phyloP scores from a whole-genome alignment of 495 filamentous ascomycete species.

The Aspergillus diversus region DNA sequence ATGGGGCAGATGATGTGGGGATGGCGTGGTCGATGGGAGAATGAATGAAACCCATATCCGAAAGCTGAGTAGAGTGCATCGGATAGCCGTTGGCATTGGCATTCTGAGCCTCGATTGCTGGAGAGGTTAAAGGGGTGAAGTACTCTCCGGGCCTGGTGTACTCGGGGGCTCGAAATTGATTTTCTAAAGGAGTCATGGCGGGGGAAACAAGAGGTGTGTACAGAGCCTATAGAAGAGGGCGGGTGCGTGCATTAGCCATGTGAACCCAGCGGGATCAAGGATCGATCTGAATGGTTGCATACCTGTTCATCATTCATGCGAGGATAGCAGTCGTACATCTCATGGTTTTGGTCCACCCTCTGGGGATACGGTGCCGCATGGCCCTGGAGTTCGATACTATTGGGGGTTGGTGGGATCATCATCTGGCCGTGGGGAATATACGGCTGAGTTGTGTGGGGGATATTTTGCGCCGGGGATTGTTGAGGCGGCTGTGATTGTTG shows the following conservation, averaged over 20 bases:
- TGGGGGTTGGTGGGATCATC: slow-evolving; percentile 89
- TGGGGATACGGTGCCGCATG: slow-evolving; percentile 64
- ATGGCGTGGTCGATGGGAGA: slow-evolving; percentile 54
- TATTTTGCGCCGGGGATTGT: slow-evolving; percentile 54
- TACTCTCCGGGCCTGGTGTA: slow-evolving; percentile 86
- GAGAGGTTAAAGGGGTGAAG: slow-evolving; percentile 92
- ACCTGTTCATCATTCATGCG: slow-evolving; percentile 82
- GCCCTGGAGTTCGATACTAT: slow-evolving; percentile 86
- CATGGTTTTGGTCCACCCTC: slow-evolving; percentile 62
- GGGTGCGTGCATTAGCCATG: slow-evolving; percentile 32
- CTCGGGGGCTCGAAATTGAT: slow-evolving; percentile 77
- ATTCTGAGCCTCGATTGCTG: slow-evolving; percentile 83
- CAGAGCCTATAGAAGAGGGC: slow-evolving; percentile 57
- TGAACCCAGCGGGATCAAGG: neutral
- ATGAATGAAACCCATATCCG: slow-evolving; percentile 46
- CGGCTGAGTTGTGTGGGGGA: slow-evolving; percentile 49
- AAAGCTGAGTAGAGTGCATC: slow-evolving; percentile 39
- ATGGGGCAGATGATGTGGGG: slow-evolving; percentile 34
- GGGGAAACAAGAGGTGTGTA: slow-evolving; percentile 96
- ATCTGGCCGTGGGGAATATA: slow-evolving; percentile 54
- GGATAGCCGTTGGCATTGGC: slow-evolving; percentile 46
- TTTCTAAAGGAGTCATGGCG: slow-evolving; percentile 88
- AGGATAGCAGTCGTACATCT: slow-evolving; percentile 73
- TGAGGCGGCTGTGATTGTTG: slow-evolving; percentile 52
- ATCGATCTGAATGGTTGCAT: slow-evolving; percentile 24